Evolutionary conservation across 2,329 filamentous ascomycete species (phyloP), one percentile per base, ranked within the genome.

Genomic region (Fusarium veterinarium): DNA sequence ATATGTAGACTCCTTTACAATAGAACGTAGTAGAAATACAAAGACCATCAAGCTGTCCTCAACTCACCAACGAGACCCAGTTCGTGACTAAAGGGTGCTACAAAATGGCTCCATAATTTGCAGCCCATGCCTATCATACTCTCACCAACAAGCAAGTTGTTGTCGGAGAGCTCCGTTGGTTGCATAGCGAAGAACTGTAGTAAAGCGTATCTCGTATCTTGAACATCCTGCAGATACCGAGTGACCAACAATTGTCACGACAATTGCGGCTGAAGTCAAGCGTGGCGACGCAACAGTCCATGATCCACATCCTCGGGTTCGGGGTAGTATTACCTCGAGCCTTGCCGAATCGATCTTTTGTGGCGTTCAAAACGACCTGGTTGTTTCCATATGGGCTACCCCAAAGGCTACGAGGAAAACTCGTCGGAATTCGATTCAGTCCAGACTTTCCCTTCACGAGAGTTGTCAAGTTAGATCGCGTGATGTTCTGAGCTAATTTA

Each of bases 391-490:
- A 35, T 45, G n/a, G n/a, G 13, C n/a, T 28, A 28, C 4, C 14
- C 20, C 30, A 25, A 57, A 28, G 53, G n/a, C 6, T 7, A 23
- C 20, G 38, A 40, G 56, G 56, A 49, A 59, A 51, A 51, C 56
- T 9, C n/a, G 28, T 31, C 56, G 44, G 56, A 40, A 51, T 33
- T 33, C 16, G 35, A 33, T 33, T 33, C 4, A 33, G 44, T 51
- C 44, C 8, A 59, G 56, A 49, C 35, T 31, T 49, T 20, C 4
- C 28, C 16, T 20, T 7, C 17, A n/a, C 17, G 8, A 38, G 42
- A n/a, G 12, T 31, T 20, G 17, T 8, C 3, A 30, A 44, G 30
- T 28, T 33, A 16, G 56, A 33, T 59, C 56, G 56, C 35, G 56
- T 59, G 44, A 40, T 41, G 11, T 41, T 33, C 35, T 12, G 8